phyloP scores from a whole-genome alignment of 2,329 filamentous ascomycete species.

The Diaporthe citri region DNA sequence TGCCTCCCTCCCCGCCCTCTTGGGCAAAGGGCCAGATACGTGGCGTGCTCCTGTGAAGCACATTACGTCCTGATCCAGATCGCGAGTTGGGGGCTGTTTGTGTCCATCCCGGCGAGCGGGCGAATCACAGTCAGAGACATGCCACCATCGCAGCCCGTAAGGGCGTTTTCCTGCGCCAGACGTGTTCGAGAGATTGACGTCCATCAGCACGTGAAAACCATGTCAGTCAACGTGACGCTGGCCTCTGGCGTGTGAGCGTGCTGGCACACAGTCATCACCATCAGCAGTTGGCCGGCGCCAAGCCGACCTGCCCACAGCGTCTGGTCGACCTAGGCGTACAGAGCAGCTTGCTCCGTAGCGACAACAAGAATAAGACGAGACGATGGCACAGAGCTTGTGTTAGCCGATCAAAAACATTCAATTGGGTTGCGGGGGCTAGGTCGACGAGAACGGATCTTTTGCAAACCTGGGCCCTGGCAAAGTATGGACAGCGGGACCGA shows the following conservation, averaged over 20 bases:
- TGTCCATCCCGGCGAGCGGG: background rate
- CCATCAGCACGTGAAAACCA: conserved; percentile 9
- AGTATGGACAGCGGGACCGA: conserved; percentile 27
- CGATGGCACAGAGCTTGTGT: conserved; percentile 26
- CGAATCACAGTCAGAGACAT: conserved; percentile 9
- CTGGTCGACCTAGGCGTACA: background rate
- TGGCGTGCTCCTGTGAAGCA: conserved; percentile 28
- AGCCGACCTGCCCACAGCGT: conserved; percentile 26
- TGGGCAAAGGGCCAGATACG: conserved; percentile 8
- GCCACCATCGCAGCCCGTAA: conserved; percentile 26
- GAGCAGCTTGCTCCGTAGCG: conserved; percentile 3
- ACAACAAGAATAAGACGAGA: conserved; percentile 26
- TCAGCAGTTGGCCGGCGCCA: conserved; percentile 28
- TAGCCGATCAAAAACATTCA: conserved; percentile 7
- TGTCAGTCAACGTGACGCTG: conserved; percentile 6
- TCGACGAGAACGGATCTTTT: background rate
- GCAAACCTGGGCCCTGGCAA: conserved; percentile 21
- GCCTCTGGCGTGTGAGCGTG: background rate
- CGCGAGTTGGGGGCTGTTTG: conserved; percentile 33
- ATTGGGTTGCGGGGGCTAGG: conserved; percentile 7
- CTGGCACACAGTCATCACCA: conserved; percentile 15
- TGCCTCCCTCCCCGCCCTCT: background rate
- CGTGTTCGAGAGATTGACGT: background rate
- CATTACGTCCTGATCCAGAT: conserved; percentile 15
- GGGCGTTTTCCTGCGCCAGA: conserved; percentile 30